A percentile compares a stretch with the other conserved stretches of the same genome.
Evolutionary conservation across 495 filamentous ascomycete species (phyloP).

Genomic region (Aspergillus mulundensis): DNA sequence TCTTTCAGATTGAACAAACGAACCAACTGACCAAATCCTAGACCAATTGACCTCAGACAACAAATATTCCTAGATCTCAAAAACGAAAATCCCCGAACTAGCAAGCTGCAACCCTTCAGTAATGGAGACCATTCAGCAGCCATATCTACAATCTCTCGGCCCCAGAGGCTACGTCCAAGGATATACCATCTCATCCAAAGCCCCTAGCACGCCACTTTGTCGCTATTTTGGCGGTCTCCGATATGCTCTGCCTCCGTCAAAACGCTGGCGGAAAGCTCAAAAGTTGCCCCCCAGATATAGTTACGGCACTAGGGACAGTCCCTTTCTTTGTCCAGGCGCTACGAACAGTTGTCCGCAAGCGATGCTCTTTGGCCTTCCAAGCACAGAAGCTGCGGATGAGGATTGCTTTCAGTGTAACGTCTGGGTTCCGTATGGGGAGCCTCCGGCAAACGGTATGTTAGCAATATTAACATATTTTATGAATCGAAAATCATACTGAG

Average conservation of each 20-base stretch:
- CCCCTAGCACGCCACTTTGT: slow-evolving; percentile 23
- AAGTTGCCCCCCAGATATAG: slow-evolving; percentile 27
- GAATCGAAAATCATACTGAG: background rate
- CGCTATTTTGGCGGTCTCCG: slow-evolving; percentile 44
- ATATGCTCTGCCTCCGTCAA: slow-evolving; percentile 34
- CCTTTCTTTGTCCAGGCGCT: slow-evolving; percentile 24
- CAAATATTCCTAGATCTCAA: too few relatives aligned
- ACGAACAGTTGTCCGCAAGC: slow-evolving; percentile 39
- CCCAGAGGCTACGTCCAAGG: slow-evolving; percentile 36
- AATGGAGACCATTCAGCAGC: slow-evolving; percentile 30
- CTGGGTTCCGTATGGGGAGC: slow-evolving; percentile 35
- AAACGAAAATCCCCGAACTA: too few relatives aligned
- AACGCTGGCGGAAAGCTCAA: slow-evolving; percentile 37
- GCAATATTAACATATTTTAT: background rate
- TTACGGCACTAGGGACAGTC: slow-evolving; percentile 33
- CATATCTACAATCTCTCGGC: slow-evolving; percentile 27
- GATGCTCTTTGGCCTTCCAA: slow-evolving; percentile 22
- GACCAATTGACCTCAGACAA: background rate
- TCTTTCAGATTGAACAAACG: background rate
- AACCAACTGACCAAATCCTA: background rate
- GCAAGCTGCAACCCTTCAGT: background rate
- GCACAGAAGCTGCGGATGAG: slow-evolving; percentile 27
- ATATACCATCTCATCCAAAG: slow-evolving; percentile 26
- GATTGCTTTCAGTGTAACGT: slow-evolving; percentile 46
- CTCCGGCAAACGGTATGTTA: slow-evolving; percentile 28